Evolutionary conservation across 129 eudicot genomes (phyloP).

Genomic region (Flaveria linearis): DNA sequence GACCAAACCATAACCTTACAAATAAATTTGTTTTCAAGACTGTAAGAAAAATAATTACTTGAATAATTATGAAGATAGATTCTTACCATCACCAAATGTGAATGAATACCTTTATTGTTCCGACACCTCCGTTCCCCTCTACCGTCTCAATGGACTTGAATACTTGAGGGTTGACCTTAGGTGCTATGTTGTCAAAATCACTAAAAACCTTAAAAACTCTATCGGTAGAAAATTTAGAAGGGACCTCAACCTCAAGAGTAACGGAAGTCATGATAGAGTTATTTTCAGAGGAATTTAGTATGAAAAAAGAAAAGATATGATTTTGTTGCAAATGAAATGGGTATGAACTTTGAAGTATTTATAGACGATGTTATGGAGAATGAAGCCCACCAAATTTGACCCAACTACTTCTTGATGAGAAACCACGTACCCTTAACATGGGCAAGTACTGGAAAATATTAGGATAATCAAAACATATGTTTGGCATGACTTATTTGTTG

Average conservation of each 20-base stretch:
- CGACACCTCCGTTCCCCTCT: neutral
- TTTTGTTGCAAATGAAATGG: neutral
- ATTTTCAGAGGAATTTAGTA: neutral
- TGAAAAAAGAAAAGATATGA: neutral
- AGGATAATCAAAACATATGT: neutral
- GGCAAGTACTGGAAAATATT: neutral
- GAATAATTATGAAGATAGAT: neutral
- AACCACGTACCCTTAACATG: neutral
- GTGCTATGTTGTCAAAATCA: neutral
- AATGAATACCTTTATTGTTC: neutral
- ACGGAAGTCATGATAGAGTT: neutral
- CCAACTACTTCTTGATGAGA: neutral
- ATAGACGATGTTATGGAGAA: neutral
- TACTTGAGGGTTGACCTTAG: neutral
- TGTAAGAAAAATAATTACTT: too few relatives aligned
- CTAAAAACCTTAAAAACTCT: neutral
- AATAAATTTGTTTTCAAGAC: too few relatives aligned
- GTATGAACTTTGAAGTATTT: neutral
- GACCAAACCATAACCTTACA: too few relatives aligned
- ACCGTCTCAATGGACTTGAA: neutral
- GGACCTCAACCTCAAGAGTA: neutral
- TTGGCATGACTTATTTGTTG: neutral
- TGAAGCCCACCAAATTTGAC: neutral
- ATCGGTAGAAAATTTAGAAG: neutral
- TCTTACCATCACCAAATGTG: too few relatives aligned